Evolutionary conservation across 2,329 filamentous ascomycete species (phyloP).

Genomic region (Exophiala alcalophila): DNA sequence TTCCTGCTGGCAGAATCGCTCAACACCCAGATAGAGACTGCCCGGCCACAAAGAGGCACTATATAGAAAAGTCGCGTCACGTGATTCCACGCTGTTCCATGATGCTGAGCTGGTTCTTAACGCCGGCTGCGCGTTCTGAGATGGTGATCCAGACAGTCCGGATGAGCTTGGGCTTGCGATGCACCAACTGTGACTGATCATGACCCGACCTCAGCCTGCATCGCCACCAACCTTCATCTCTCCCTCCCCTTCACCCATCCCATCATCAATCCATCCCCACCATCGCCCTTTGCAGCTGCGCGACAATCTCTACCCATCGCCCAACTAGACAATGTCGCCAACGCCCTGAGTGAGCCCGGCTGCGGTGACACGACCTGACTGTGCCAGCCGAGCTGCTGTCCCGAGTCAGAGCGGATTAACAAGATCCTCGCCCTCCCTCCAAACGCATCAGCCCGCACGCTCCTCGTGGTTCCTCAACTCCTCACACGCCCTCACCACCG

Average conservation of each 20-base stretch:
- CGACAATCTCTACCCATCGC: conserved; percentile 15
- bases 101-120: too few relatives aligned
- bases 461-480: conserved; percentile 2
- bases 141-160: conserved; percentile 23
- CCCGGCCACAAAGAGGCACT: too few relatives aligned
- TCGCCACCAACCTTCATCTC: conserved; percentile 21
- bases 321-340: conserved; percentile 19
- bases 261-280: conserved; percentile 18
- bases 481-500: conserved; percentile 2
- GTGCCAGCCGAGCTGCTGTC: conserved; percentile 9
- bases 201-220: conserved; percentile 21
- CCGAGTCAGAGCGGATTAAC: conserved; percentile 3
- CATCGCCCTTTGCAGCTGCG: conserved; percentile 14
- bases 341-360: conserved; percentile 20
- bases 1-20: conserved; percentile 2
- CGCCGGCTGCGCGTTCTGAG: conserved; percentile 12
- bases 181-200: conserved; percentile 26
- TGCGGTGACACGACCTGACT: conserved; percentile 24
- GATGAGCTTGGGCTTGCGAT: conserved; percentile 25
- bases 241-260: conserved; percentile 20
- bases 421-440: neutral
- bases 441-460: conserved; percentile 2
- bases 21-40: conserved; percentile 6
- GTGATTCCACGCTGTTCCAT: conserved; percentile 5
- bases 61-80: conserved; percentile 19